Evolutionary conservation across 1,139 yeast species (phyloP).

Genomic region (Meyerozyma smithsonii): DNA sequence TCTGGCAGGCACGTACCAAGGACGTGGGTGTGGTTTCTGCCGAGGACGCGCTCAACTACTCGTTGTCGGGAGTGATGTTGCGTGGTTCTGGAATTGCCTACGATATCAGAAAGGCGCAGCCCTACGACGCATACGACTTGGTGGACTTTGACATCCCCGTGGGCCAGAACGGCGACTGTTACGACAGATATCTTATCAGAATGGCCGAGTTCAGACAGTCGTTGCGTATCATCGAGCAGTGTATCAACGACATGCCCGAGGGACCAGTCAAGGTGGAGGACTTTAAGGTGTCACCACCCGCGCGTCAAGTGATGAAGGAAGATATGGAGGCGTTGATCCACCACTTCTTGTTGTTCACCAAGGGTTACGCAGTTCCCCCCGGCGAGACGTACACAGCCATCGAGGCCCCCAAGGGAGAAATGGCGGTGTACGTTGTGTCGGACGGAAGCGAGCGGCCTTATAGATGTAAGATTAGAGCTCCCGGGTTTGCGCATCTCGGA

Average conservation of each 20-base stretch:
- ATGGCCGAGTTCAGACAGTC: conserved; percentile 94
- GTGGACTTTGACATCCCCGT: conserved; percentile 88
- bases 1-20: conserved; percentile 85
- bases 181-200: conserved; percentile 82
- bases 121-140: conserved; percentile 83
- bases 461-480: conserved; percentile 90
- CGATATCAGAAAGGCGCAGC: conserved; percentile 83
- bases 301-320: conserved; percentile 78
- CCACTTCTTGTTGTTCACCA: conserved; percentile 81
- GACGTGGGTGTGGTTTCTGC: conserved; percentile 80
- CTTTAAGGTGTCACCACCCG: conserved; percentile 79
- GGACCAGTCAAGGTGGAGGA: conserved; percentile 93
- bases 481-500: conserved; percentile 87
- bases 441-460: conserved; percentile 91
- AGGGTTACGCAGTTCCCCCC: conserved; percentile 85
- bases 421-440: conserved; percentile 86
- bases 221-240: conserved; percentile 82
- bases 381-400: conserved; percentile 92
- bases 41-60: conserved; percentile 80
- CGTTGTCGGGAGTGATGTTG: conserved; percentile 83
- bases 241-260: conserved; percentile 87
- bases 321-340: conserved; percentile 93
- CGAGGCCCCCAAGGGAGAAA: conserved; percentile 95
- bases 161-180: conserved; percentile 86
- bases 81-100: conserved; percentile 89